Percentiles rank a stretch among this genome's conserved stretches.
Conservation (phyloP, 78 protist species). For the Monosiga brevicollis region DNA sequence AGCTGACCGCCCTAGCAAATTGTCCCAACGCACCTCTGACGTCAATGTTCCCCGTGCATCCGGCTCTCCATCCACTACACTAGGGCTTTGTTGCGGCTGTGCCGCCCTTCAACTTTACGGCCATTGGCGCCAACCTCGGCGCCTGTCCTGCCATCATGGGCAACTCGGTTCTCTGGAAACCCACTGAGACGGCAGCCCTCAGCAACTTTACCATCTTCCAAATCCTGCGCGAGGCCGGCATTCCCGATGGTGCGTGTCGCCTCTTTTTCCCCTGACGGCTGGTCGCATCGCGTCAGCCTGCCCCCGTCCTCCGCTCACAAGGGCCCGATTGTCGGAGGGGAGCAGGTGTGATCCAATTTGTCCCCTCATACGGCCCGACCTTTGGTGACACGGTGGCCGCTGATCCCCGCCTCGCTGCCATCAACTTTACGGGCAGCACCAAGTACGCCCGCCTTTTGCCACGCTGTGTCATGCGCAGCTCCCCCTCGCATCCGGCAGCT, state of each 20-base stretch:
- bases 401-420: conserved; percentile 56
- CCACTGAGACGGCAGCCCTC: conserved; percentile 63
- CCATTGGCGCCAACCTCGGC: conserved; percentile 84
- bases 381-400: conserved; percentile 29
- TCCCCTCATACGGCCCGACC: conserved; percentile 19
- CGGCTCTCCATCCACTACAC: too few relatives aligned
- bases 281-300: too few relatives aligned
- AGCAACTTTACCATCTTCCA: conserved; percentile 38
- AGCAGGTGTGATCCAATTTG: conserved; percentile 26
- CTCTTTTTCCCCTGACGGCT: too few relatives aligned
- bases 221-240: conserved; percentile 83
- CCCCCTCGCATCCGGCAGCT: too few relatives aligned
- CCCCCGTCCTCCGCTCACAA: too few relatives aligned
- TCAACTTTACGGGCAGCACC: conserved; percentile 89
- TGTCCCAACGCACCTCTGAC: too few relatives aligned
- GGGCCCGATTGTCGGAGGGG: too few relatives aligned
- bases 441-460: too few relatives aligned
- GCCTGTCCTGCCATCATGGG: conserved; percentile 92
- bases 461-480: too few relatives aligned
- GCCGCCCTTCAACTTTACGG: conserved; percentile 91
- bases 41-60: too few relatives aligned
- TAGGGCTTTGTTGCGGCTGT: conserved; percentile 84
- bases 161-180: conserved; percentile 86
- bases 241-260: conserved; percentile 75
- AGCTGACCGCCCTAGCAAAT: too few relatives aligned